These are phyloP conservation scores for Candida tammaniensis DNA, from an alignment of 805 yeast genomes.

Conservation along the genomic window DNA sequence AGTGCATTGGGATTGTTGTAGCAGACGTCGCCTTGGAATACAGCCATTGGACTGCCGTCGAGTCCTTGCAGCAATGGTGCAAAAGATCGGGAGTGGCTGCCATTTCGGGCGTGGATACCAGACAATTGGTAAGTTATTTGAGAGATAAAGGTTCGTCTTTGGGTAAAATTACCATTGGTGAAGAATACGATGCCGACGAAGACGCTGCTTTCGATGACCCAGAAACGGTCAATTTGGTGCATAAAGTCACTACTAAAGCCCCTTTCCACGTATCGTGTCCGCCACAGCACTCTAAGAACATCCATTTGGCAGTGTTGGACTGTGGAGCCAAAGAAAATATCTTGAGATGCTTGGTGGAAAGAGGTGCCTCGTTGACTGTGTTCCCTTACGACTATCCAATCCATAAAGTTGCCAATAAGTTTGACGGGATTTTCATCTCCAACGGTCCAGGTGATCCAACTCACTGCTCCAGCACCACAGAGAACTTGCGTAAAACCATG, in stretches of 20 bases:
- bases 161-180: slow-evolving; percentile 87
- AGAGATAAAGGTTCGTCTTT: slow-evolving; percentile 96
- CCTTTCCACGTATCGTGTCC: slow-evolving; percentile 85
- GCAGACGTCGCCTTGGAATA: slow-evolving; percentile 93
- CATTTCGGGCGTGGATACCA: slow-evolving; percentile 95
- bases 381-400: slow-evolving; percentile 95
- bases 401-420: slow-evolving; percentile 83
- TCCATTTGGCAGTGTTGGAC: slow-evolving; percentile 88
- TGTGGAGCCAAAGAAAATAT: slow-evolving; percentile 99
- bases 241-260: slow-evolving; percentile 90
- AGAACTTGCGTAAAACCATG: slow-evolving; percentile 71
- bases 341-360: slow-evolving; percentile 84
- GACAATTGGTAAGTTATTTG: slow-evolving; percentile 86
- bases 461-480: slow-evolving; percentile 77
- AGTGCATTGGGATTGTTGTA: slow-evolving; percentile 94
- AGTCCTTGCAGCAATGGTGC: slow-evolving; percentile 94
- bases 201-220: slow-evolving; percentile 92
- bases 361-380: slow-evolving; percentile 96
- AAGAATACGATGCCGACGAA: slow-evolving; percentile 87
- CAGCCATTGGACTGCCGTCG: slow-evolving; percentile 99
- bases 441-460: slow-evolving; percentile 99
- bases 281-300: slow-evolving; percentile 48
- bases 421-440: slow-evolving; percentile 92
- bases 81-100: slow-evolving; percentile 93
- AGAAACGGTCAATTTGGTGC: slow-evolving; percentile 83